Evolutionary conservation across 208 protist genomes (phyloP), one percentile per base, ranked within the genome.

Genomic region (Trypanosoma platydactyli): DNA sequence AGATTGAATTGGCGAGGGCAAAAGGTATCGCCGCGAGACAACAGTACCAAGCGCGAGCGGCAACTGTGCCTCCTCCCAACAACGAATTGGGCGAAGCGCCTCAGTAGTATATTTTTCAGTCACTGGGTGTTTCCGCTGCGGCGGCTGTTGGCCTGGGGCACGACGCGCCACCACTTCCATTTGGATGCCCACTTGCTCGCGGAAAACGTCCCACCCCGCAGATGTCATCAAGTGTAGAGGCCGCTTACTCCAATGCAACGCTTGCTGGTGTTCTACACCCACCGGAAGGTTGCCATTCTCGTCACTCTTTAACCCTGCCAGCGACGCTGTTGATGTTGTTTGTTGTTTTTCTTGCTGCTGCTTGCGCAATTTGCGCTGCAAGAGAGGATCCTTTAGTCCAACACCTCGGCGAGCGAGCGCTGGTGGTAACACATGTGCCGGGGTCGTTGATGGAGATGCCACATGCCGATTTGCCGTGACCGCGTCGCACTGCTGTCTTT

Each of bases 1-100:
- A 6, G 76, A 69, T 64, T 95, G 89, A 46, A 95, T 80, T 15
- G 89, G 80, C 0, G 89, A 89, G 5, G 89, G 89, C 3, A 95
- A 56, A 4, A 72, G 27, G 64, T 84, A 95, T 40, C 63, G 48
- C 3, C 51, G 50, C 3, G 76, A 54, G 16, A 92, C 71, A 45
- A 78, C 67, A 25, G 73, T 77, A 15, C 79, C 84, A 2, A 94
- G 74, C 4, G 84, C 71, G n/a, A 83, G 74, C 15, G 86, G 86
- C 18, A 92, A 64, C 30, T 64, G 64, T 24, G 78, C 69, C 58
- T 95, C 89, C 61, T 87, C 84, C 89, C 89, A 95, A 76, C 89
- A 95, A 11, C 89, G 84, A 16, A 89, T 80, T 15, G 88, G 80
- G 27, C 54, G 58, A 22, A 71, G 55, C 42, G 25, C 30, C 18